phyloP scores from a whole-genome alignment of 805 yeast genomes.

The Myxozyma udenii region DNA sequence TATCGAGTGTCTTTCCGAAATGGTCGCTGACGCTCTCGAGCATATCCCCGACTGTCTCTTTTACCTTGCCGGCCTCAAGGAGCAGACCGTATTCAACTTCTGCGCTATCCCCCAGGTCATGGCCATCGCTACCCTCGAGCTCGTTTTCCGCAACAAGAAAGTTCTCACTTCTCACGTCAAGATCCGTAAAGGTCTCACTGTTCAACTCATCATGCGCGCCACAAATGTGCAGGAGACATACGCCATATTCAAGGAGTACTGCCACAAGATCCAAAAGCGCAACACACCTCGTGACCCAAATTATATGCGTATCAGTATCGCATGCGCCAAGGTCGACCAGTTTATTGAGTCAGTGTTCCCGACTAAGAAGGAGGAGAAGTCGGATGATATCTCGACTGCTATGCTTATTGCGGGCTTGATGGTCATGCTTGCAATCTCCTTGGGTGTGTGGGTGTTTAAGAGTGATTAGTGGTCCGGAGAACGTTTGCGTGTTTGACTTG shows the following conservation, averaged over 20 bases:
- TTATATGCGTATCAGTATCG: slow-evolving; percentile 76
- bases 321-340: slow-evolving; percentile 86
- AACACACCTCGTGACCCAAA: slow-evolving; percentile 80
- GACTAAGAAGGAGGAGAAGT: slow-evolving; percentile 9
- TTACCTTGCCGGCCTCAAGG: slow-evolving; percentile 72
- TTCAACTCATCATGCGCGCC: slow-evolving; percentile 64
- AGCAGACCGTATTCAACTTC: slow-evolving; percentile 80
- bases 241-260: slow-evolving; percentile 69
- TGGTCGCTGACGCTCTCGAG: slow-evolving; percentile 71
- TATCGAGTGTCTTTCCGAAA: slow-evolving; percentile 71
- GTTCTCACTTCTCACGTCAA: slow-evolving; percentile 74
- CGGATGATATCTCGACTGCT: background rate
- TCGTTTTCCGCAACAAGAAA: slow-evolving; percentile 73
- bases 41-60: slow-evolving; percentile 75
- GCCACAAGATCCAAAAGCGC: slow-evolving; percentile 72
- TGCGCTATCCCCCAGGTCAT: slow-evolving; percentile 98
- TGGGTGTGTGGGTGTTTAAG: background rate
- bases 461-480: no score
- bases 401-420: no score
- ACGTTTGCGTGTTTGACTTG: background rate
- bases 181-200: slow-evolving; percentile 74
- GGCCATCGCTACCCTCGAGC: slow-evolving; percentile 93
- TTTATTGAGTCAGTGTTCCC: slow-evolving; percentile 57
- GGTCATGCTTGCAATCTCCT: background rate
- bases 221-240: slow-evolving; percentile 74